Evolutionary conservation across 192 early-diverging fungal species (phyloP), one percentile per base, ranked within the genome.

Genomic region (Podochytrium sp.): DNA sequence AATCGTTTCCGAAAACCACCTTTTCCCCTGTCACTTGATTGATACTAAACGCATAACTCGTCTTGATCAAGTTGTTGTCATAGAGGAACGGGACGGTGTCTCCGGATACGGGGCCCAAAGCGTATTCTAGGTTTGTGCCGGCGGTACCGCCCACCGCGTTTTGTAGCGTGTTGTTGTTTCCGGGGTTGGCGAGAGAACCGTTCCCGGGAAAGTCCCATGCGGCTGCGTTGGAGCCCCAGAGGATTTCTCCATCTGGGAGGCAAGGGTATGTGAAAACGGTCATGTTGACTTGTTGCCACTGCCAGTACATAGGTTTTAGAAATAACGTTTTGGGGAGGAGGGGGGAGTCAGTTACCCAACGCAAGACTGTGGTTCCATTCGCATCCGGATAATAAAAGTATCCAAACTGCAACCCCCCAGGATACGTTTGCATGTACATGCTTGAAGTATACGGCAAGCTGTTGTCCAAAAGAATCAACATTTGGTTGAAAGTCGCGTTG

Each of bases 121-220:
- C n/a, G n/a, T n/a, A n/a, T n/a, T n/a, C n/a, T n/a, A n/a, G n/a
- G n/a, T n/a, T n/a, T 10, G 52, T 6, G 52, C 52, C 52, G 20
- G 20, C 23, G 5, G 23, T 55, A 27, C 52, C 52, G 7, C 52
- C 52, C 7, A 23, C 5, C 20, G 7, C 52, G 23, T 7, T 55
- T 23, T 55, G 52, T 7, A 55, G 52, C 7, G 52, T 55, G 23
- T 55, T 55, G 52, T 55, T 55, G 52, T 55, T 55, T 55, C 52
- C 52, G 7, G 52, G 52, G 12, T 20, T 55, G 52, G 7, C 23
- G 52, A 55, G 12, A 27, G 52, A 27, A 0, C 52, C 52, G 23
- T 55, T 20, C 12, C 43, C n/a, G 43, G n/a, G 10, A 16, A 47
- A 47, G n/a, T 47, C n/a, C 12, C n/a, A 16, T 20, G 43, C 43